Base-by-base conservation (phyloP, 495 filamentous ascomycete species). In the Hyphodiscus hymeniophilus region DNA sequence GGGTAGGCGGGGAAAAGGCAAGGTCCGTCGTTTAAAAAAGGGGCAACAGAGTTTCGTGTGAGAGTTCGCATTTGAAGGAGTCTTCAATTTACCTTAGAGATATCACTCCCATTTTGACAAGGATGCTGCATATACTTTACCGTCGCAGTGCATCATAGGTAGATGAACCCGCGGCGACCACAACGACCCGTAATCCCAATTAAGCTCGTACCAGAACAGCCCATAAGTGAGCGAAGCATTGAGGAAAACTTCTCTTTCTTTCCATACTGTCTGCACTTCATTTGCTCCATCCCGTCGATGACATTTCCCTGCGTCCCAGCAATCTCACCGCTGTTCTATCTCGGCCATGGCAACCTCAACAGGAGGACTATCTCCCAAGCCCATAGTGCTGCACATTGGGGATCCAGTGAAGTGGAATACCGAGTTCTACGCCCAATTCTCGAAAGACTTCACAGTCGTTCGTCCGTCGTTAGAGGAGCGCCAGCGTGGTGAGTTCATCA, bases 321-420 rank as follows among this genome's bases (percentile, higher is more conserved):
- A 42, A 18, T 16, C 38, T 31, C 28, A 13, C 31, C 24, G 26
- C 38, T 16, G 7, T 39, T 47, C 16, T 8, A 39, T 38, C 30
- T 17, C 48, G 39, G n/a, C 35, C 30, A 45, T 48, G 33, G 33
- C 32, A 33, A 39, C 26, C 4, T 16, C 54, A 11, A 15, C 45
- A 15, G 18, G 2, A 12, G 22, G 23, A 22, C 16, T 13, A 28
- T 7, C 23, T 3, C 20, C 41, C 10, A 60, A 60, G 30, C 57
- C 53, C 7, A 54, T 60, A 17, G 75, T 88, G 34, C 77, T 88
- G 33, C 80, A 85, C 51, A 70, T 88, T 38, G 84, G 82, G 21
- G 81, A 84, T 48, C 68, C 75, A n/a, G 73, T 85, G 54, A 73
- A 75, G 52, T 82, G 82, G 68, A 82, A 85, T 58, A 77, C 67